phyloP scores from a whole-genome alignment of 768 basidiomycete genomes.

The Lactarius sanguifluus region DNA sequence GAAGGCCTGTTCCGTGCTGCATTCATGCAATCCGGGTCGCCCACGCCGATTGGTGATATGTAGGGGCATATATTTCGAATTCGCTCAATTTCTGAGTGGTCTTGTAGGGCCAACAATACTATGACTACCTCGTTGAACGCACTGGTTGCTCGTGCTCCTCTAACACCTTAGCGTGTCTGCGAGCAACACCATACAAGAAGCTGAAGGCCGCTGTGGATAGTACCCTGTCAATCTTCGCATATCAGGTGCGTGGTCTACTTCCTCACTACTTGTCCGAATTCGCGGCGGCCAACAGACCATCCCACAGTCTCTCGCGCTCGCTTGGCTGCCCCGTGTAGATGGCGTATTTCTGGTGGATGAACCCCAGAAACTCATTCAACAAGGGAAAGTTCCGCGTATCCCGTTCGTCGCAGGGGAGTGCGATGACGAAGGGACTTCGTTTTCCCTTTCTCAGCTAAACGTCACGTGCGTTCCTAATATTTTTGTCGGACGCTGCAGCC shows the following conservation, averaged over 20 bases:
- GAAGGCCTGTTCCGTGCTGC: slow-evolving; percentile 43
- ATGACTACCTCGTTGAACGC: slow-evolving; percentile 42
- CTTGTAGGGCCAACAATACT: slow-evolving; percentile 37
- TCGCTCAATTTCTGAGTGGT: not conserved
- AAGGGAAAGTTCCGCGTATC: slow-evolving; percentile 38
- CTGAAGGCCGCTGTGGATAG: slow-evolving; percentile 38
- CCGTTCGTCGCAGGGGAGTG: slow-evolving; percentile 35
- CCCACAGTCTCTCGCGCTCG: slow-evolving; percentile 32
- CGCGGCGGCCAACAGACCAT: not conserved
- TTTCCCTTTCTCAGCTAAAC: slow-evolving; percentile 30
- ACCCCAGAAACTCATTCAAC: slow-evolving; percentile 36
- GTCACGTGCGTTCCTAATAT: slow-evolving; percentile 30
- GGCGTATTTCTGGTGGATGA: slow-evolving; percentile 40
- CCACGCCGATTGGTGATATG: slow-evolving; percentile 36
- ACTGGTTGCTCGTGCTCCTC: slow-evolving; percentile 39
- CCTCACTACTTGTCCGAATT: not conserved
- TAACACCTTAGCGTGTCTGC: slow-evolving; percentile 46
- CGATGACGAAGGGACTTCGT: slow-evolving; percentile 34
- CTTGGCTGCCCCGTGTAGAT: slow-evolving; percentile 44
- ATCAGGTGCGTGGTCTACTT: slow-evolving; percentile 31
- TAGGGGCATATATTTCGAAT: slow-evolving; percentile 35
- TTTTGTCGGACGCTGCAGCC: too few species aligned
- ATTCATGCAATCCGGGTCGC: slow-evolving; percentile 47
- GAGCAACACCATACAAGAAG: slow-evolving; percentile 36
- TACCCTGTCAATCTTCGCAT: slow-evolving; percentile 35